Base-by-base conservation (phyloP, 2,329 filamentous ascomycete species). In the Arthrobotrys pseudoclavata region DNA sequence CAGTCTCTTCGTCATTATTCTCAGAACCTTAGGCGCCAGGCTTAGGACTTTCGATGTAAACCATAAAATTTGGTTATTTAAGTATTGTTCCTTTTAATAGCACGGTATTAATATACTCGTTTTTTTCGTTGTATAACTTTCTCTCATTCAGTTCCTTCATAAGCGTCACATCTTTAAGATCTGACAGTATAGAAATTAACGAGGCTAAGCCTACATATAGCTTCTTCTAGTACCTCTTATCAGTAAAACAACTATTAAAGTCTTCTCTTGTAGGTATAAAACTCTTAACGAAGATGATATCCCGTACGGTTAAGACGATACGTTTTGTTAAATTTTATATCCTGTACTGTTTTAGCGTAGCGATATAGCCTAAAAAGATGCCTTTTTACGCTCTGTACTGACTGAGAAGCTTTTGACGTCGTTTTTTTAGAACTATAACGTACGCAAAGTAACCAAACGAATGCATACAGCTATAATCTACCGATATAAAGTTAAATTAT, bases 241-340 rank as follows among this genome's bases (percentile, higher is more conserved):
- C 12, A 18, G 9, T 1, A 20, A 48, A 42, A 22, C 50, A 67
- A 24, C 31, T 68, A 45, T 47, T 18, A 20, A 55, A 47, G 31
- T 37, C 6, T 63, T 47, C 29, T 60, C 4, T 40, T 60, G n/a
- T 26, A 31, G 42, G 10, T 42, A 10, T 60, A 34, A 18, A 45
- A 63, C 4, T 52, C 9, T 69, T 42, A 40, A 60, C 15, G 5
- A 64, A 24, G 2, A 63, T 50, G 40, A 64, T 37, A 45, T 50
- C 15, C 3, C 24, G 15, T 66, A 63, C 31, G 34, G 29, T 34
- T 18, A 53, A 29, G 9, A 47, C 9, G 1, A 47, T 20, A 47
- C 4, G 4, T 13, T 26, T 50, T 24, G 3, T 24, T 50, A 57
- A 26, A 60, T 62, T 69, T 24, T 62, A 48, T 48, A 26, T 50